Conservation (phyloP, 2,329 filamentous ascomycete genomes). For the Tolypocladium guangdongense region DNA sequence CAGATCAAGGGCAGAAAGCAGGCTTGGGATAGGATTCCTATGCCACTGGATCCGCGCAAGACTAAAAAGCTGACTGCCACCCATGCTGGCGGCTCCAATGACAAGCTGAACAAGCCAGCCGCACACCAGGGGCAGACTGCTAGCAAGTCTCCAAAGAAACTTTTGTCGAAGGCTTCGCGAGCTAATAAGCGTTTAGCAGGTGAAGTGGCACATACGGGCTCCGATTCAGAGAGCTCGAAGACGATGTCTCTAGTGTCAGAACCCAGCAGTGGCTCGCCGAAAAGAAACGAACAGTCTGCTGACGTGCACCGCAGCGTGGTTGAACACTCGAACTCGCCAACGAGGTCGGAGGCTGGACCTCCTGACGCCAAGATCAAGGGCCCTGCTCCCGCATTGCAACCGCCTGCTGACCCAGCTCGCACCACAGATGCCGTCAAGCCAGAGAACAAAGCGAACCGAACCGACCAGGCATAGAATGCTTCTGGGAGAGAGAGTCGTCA, state of each 20-base stretch:
- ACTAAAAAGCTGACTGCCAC: not conserved
- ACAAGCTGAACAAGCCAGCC: not conserved
- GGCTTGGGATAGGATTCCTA: slow-evolving; percentile 22
- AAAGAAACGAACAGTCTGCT: not conserved
- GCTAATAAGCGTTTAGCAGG: not conserved
- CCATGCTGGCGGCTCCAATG: not conserved
- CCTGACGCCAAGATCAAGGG: not conserved
- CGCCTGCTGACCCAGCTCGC: not conserved
- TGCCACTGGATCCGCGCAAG: slow-evolving; percentile 17
- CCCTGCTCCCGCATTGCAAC: not conserved
- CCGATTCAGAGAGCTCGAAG: not conserved
- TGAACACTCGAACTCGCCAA: not conserved
- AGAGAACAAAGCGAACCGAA: not conserved
- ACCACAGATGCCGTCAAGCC: not conserved
- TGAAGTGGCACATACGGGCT: too few species aligned
- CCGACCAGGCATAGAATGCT: not conserved
- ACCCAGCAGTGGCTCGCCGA: not conserved
- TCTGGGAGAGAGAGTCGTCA: not conserved
- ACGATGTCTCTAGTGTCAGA: not conserved
- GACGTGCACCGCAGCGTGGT: not conserved
- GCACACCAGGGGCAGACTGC: not conserved
- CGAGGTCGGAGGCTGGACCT: not conserved
- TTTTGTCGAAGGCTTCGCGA: too few species aligned
- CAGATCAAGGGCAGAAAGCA: slow-evolving; percentile 19
- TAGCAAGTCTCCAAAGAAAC: not conserved